Conservation (phyloP, 495 filamentous ascomycete genomes). For the Penicillium soppii region DNA sequence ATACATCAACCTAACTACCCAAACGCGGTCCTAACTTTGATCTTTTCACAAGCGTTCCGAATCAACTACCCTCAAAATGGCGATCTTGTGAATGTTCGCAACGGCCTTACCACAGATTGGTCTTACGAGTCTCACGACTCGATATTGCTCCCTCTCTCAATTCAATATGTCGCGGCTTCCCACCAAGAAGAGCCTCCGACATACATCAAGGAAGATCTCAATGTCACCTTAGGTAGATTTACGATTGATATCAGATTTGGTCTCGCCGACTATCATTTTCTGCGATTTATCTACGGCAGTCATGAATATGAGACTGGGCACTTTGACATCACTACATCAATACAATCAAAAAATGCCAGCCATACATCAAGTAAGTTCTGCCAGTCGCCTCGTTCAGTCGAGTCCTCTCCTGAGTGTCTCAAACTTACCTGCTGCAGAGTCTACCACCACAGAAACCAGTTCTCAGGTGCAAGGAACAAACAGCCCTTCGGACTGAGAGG, state of each 20-base stretch:
- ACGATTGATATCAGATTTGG: neutral
- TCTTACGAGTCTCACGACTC: conserved; percentile 2
- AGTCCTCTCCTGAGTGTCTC: neutral
- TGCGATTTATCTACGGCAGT: conserved; percentile 1
- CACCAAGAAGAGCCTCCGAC: neutral
- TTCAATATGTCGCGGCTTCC: neutral
- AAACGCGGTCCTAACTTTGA: neutral
- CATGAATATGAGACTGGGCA: neutral
- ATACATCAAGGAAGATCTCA: neutral
- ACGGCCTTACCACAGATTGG: neutral
- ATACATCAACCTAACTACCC: neutral
- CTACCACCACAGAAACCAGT: neutral
- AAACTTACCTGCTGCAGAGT: neutral
- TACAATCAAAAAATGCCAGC: neutral
- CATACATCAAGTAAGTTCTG: neutral
- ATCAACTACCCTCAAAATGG: conserved; percentile 1
- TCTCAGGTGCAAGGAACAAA: neutral
- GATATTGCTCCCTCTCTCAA: neutral
- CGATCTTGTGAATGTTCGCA: conserved; percentile 2
- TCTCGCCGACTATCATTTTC: neutral
- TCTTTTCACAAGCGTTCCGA: conserved; percentile 1
- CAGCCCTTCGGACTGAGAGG: neutral
- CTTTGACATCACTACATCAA: neutral
- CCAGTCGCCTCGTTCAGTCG: neutral
- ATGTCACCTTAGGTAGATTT: neutral